A percentile compares a stretch with the other conserved stretches of the same genome.
These are phyloP conservation scores for Thymus quinquecostatus DNA, from an alignment of 257 asterid species.

Conservation along the genomic window DNA sequence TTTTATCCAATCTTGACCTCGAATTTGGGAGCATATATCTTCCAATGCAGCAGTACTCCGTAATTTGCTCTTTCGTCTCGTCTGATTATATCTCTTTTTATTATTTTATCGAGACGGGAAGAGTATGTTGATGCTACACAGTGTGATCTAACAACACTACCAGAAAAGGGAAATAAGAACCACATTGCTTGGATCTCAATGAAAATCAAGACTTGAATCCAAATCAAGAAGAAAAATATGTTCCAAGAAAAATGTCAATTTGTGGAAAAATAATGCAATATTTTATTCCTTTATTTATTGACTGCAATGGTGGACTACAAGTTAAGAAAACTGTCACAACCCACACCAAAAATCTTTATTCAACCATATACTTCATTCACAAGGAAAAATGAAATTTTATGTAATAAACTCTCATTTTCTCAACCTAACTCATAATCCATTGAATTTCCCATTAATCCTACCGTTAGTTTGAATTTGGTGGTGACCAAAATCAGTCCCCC, in stretches of 20 bases:
- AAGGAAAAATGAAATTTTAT: slow-evolving; percentile 30
- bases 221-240: slow-evolving; percentile 19
- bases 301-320: slow-evolving; percentile 57
- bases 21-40: background rate
- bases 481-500: slow-evolving; percentile 41
- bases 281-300: slow-evolving; percentile 33
- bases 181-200: slow-evolving; percentile 37
- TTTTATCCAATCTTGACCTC: slow-evolving; percentile 20
- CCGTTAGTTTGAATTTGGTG: slow-evolving; percentile 46
- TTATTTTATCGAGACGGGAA: no score
- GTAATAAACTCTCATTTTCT: slow-evolving; percentile 44
- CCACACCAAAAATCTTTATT: slow-evolving; percentile 32
- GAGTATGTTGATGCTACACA: background rate
- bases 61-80: no score
- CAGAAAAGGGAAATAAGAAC: slow-evolving; percentile 7
- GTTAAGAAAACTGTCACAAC: slow-evolving; percentile 66
- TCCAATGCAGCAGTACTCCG: background rate
- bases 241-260: slow-evolving; percentile 31
- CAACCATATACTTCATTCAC: slow-evolving; percentile 46
- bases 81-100: no score
- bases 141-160: background rate
- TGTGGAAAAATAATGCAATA: background rate
- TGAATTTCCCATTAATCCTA: slow-evolving; percentile 39
- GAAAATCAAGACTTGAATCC: slow-evolving; percentile 41
- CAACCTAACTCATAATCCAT: slow-evolving; percentile 45